Evolutionary conservation across 805 yeast genomes (phyloP), one percentile per base, ranked within the genome.

Genomic region (Kazachstania bromeliacearum): DNA sequence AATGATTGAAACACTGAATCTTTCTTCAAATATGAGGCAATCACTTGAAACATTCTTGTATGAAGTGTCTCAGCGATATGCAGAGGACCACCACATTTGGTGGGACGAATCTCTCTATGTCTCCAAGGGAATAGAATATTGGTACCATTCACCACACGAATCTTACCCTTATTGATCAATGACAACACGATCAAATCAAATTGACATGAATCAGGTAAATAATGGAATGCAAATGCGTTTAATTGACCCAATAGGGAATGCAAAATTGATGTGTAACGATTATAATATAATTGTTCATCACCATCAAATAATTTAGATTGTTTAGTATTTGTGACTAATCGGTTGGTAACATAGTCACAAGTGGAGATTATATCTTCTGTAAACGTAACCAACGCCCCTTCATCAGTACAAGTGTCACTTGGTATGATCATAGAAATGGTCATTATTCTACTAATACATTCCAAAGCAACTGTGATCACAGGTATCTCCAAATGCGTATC

Each of bases 401-500:
- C n/a, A n/a, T n/a, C n/a, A n/a, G n/a, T n/a, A n/a, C n/a, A n/a
- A n/a, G n/a, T n/a, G n/a, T n/a, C n/a, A 10, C 28, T 29, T 12
- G 50, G 44, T 7, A 42, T 9, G n/a, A 46, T 36, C 40, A 50
- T 44, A 21, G 44, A 31, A 12, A 44, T 40, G 2, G 60, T 41
- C 38, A 57, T 42, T 13, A 62, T 42, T 33, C 60, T 48, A 34
- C 62, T 57, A 10, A 62, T 44, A 28, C 58, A 51, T 35, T 62
- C 66, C 25, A 62, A 33, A 4, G 51, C 41, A 5, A 59, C 59
- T 3, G 62, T 53, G 2, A 52, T 31, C n/a, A 48, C 30, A 15
- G 51, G 31, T 8, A 35, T 5, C n/a, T 17, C 28, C 7, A 14
- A 18, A 4, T 20, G 14, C 7, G 15, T 35, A 4, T 28, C 15